phyloP scores from a whole-genome alignment of 139 green algal genomes.

The Cymbomonas tetramitiformis region DNA sequence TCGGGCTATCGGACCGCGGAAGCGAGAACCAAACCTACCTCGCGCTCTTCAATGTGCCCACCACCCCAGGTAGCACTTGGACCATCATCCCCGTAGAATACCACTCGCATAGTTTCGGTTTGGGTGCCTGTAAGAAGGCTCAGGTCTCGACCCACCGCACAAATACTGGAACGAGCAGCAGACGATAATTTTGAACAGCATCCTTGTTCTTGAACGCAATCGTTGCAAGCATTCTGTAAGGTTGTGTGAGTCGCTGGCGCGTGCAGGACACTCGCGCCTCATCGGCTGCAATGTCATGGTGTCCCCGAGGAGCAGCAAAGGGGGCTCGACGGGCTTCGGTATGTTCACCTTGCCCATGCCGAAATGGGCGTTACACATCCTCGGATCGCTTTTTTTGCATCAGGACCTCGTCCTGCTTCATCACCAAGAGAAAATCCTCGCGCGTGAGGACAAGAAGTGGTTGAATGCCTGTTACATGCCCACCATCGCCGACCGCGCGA shows the following conservation, averaged over 20 bases:
- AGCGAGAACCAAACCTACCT: no score
- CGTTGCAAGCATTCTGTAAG: no score
- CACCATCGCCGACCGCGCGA: conserved; percentile 8
- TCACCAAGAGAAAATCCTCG: conserved; percentile 28
- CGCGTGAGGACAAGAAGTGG: conserved; percentile 3
- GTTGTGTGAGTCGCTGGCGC: no score
- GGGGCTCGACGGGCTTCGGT: background rate
- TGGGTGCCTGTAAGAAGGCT: no score
- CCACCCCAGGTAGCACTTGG: conserved; percentile 4
- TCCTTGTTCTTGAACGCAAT: no score
- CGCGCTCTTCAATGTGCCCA: conserved; percentile 12
- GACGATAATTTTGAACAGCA: no score
- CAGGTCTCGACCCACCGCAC: no score
- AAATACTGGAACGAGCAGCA: no score
- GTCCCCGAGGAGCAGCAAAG: background rate
- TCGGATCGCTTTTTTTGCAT: conserved; percentile 19
- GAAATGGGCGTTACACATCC: conserved; percentile 18
- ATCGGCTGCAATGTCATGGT: conserved; percentile 24
- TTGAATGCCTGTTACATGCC: conserved; percentile 18
- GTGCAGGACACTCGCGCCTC: conserved; percentile 13
- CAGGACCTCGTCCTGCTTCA: conserved; percentile 36
- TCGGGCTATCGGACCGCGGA: no score
- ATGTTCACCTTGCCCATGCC: conserved; percentile 16
- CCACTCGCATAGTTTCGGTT: no score
- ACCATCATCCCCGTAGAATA: conserved; percentile 11